Evolutionary conservation across 176 grass and related monocot species (phyloP).

Genomic region (Ensete glaucum): DNA sequence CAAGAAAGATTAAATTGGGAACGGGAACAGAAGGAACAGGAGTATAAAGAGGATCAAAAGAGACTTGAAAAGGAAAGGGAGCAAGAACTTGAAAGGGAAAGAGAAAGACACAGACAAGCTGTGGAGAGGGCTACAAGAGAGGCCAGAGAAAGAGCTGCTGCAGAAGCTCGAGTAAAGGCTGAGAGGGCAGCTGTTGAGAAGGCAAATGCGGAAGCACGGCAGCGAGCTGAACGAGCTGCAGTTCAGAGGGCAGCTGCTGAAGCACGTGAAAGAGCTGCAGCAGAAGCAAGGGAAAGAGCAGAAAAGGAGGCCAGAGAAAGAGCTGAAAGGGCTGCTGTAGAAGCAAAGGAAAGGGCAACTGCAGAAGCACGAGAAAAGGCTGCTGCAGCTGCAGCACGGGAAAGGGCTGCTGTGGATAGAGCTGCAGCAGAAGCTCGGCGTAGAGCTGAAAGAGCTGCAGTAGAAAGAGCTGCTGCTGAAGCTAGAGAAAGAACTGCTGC

Average conservation of each 20-base stretch:
- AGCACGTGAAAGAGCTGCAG: slow-evolving; percentile 19
- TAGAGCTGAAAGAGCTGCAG: slow-evolving; percentile 4
- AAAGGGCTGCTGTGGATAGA: slow-evolving; percentile 6
- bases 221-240: slow-evolving; percentile 50
- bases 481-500: slow-evolving; percentile 8
- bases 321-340: not conserved
- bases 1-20: slow-evolving; percentile 34
- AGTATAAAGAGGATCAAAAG: slow-evolving; percentile 25
- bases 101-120: slow-evolving; percentile 28
- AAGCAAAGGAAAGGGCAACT: slow-evolving; percentile 5
- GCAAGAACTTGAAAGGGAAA: slow-evolving; percentile 27
- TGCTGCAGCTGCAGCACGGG: not conserved
- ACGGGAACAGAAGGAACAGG: slow-evolving; percentile 29
- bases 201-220: slow-evolving; percentile 19
- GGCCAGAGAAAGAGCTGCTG: slow-evolving; percentile 28
- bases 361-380: slow-evolving; percentile 3
- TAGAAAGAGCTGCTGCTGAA: slow-evolving; percentile 13
- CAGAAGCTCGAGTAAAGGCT: slow-evolving; percentile 18
- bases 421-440: slow-evolving; percentile 8
- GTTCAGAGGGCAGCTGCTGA: slow-evolving; percentile 57
- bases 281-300: slow-evolving; percentile 3
- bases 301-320: slow-evolving; percentile 8
- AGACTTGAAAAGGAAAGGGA: slow-evolving; percentile 31
- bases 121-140: slow-evolving; percentile 46
- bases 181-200: slow-evolving; percentile 17